A percentile compares a stretch with the other conserved stretches of the same genome.
phyloP scores from a whole-genome alignment of 805 yeast species.

The Candida coquimbonensis region DNA sequence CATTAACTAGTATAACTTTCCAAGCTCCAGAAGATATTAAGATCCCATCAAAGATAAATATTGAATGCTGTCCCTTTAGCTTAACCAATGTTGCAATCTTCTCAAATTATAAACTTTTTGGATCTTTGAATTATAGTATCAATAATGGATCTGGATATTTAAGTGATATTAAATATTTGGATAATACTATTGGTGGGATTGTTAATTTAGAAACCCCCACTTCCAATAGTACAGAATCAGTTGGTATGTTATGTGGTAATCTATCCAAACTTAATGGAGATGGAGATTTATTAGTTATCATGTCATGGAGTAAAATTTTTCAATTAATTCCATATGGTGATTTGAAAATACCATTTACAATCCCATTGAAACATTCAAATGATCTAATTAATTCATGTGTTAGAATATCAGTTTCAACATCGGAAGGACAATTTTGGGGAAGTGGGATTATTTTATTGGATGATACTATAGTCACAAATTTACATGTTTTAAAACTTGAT shows the following conservation, averaged over 20 bases:
- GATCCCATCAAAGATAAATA: slow-evolving; percentile 14
- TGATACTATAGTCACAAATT: slow-evolving; percentile 18
- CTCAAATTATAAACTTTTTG: slow-evolving; percentile 17
- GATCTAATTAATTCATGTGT: slow-evolving; percentile 15
- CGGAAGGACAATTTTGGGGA: slow-evolving; percentile 22
- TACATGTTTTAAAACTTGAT: slow-evolving; percentile 19
- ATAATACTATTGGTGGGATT: slow-evolving; percentile 22
- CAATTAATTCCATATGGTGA: slow-evolving; percentile 7
- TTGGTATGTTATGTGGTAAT: slow-evolving; percentile 20
- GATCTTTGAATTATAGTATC: slow-evolving; percentile 14
- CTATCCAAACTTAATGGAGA: slow-evolving; percentile 22
- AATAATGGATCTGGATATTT: slow-evolving; percentile 12
- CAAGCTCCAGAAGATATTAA: not conserved
- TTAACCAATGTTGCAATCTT: slow-evolving; percentile 24
- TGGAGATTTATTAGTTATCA: slow-evolving; percentile 20
- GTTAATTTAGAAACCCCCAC: slow-evolving; percentile 8
- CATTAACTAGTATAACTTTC: slow-evolving; percentile 11
- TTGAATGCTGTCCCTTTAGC: slow-evolving; percentile 24
- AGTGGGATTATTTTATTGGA: slow-evolving; percentile 20
- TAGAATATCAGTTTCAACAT: slow-evolving; percentile 16
- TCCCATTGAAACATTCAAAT: not conserved
- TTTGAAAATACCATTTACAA: not conserved
- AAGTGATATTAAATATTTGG: slow-evolving; percentile 21
- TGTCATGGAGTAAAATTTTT: slow-evolving; percentile 21
- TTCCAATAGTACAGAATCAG: slow-evolving; percentile 3